Conservation (phyloP, 2,329 filamentous ascomycete species). For the Hypomyces rosellus region DNA sequence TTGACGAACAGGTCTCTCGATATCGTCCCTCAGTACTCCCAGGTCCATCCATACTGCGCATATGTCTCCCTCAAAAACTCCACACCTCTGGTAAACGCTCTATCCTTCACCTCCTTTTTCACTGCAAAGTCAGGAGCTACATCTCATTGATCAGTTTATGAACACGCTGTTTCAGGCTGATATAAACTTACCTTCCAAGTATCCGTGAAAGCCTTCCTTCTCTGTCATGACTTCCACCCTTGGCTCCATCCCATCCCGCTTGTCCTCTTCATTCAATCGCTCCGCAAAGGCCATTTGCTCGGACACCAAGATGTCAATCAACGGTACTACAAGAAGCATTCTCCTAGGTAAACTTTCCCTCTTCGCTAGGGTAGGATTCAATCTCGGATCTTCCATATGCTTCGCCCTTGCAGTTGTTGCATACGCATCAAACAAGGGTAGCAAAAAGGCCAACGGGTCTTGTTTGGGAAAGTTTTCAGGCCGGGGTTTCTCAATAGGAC, state of each 20-base stretch:
- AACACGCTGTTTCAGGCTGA: not conserved
- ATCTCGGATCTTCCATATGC: conserved; percentile 25
- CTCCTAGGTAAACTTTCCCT: conserved; percentile 28
- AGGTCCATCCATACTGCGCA: conserved; percentile 13
- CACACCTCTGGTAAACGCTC: not conserved
- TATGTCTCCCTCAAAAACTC: conserved; percentile 1
- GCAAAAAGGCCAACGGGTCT: conserved; percentile 33
- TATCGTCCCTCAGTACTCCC: conserved; percentile 1
- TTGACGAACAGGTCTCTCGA: too few species aligned
- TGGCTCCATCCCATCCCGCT: conserved; percentile 7
- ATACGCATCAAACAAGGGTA: conserved; percentile 40
- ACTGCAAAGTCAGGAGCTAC: not conserved
- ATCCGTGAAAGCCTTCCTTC: conserved; percentile 23
- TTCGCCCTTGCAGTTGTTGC: conserved; percentile 23
- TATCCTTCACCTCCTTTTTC: conserved; percentile 1
- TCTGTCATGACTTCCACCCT: conserved; percentile 19
- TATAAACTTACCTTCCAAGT: conserved; percentile 19
- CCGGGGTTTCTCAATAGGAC: conserved; percentile 34
- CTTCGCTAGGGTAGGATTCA: conserved; percentile 31
- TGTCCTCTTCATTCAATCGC: conserved; percentile 23
- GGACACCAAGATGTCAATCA: conserved; percentile 34
- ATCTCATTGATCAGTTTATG: not conserved
- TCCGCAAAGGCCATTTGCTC: conserved; percentile 35
- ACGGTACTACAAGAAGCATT: conserved; percentile 34
- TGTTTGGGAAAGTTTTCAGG: conserved; percentile 24